A percentile compares a stretch with the other conserved stretches of the same genome.
Evolutionary conservation across 441 rosid genomes (phyloP).

Genomic region (Manihot esculenta): DNA sequence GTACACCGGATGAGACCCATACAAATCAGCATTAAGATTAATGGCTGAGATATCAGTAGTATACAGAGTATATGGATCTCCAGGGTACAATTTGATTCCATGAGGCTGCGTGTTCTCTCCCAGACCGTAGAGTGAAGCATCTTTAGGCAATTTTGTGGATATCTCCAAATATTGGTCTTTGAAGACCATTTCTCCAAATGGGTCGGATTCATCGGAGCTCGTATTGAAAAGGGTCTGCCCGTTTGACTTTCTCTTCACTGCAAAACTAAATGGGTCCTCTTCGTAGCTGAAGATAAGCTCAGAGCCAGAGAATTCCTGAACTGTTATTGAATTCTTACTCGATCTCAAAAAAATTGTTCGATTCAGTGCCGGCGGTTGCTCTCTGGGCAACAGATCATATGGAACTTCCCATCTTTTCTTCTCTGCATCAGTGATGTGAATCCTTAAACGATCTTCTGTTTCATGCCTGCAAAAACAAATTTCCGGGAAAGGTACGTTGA

Average conservation of each 20-base stretch:
- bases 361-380: conserved; percentile 55
- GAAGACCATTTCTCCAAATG: conserved; percentile 66
- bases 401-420: conserved; percentile 96
- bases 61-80: conserved; percentile 89
- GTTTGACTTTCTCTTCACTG: conserved; percentile 73
- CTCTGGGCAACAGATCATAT: conserved; percentile 73
- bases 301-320: conserved; percentile 53
- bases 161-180: conserved; percentile 96
- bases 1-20: conserved; percentile 92
- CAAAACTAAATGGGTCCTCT: conserved; percentile 79
- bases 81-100: conserved; percentile 80
- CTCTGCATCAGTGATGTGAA: conserved; percentile 80
- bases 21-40: conserved; percentile 75
- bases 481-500: background rate
- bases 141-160: conserved; percentile 70
- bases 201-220: conserved; percentile 46
- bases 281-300: conserved; percentile 64
- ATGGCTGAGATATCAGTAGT: conserved; percentile 82
- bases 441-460: conserved; percentile 65
- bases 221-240: conserved; percentile 84
- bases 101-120: conserved; percentile 96
- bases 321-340: conserved; percentile 47
- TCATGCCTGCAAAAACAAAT: conserved; percentile 70
- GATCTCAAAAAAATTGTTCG: conserved; percentile 50
- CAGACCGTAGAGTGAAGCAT: conserved; percentile 82